Conservation (phyloP, 2,329 filamentous ascomycete genomes). For the Pyrenophora tritici-repentis region DNA sequence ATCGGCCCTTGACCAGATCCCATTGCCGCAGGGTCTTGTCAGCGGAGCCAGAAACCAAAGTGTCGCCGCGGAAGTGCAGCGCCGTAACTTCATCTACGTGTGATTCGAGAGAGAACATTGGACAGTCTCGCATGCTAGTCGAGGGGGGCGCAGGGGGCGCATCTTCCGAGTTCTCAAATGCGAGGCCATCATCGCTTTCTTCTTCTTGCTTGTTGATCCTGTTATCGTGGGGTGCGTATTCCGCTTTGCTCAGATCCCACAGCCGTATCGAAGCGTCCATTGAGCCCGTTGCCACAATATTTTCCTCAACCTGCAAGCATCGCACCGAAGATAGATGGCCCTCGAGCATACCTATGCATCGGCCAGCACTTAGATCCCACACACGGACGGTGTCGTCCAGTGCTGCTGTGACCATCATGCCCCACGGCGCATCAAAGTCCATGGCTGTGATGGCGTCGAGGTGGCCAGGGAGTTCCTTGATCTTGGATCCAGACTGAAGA, state of each 20-base stretch:
- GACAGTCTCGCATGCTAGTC: conserved; percentile 86
- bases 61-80: conserved; percentile 85
- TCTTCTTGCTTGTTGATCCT: conserved; percentile 54
- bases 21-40: conserved; percentile 98
- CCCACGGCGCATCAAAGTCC: conserved; percentile 97
- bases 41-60: conserved; percentile 90
- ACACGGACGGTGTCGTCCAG: conserved; percentile 93
- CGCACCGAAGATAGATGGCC: conserved; percentile 94
- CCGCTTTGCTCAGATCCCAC: conserved; percentile 91
- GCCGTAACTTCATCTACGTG: conserved; percentile 96
- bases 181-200: conserved; percentile 61
- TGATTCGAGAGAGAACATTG: conserved; percentile 83
- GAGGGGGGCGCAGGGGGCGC: conserved; percentile 69
- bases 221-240: conserved; percentile 73
- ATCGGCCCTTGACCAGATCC: conserved; percentile 96
- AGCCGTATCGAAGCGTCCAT: conserved; percentile 92
- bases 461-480: conserved; percentile 87
- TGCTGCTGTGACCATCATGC: conserved; percentile 88
- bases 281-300: conserved; percentile 90
- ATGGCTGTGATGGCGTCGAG: conserved; percentile 85
- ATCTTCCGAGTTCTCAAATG: conserved; percentile 73
- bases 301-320: conserved; percentile 91
- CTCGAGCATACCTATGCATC: conserved; percentile 89
- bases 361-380: conserved; percentile 93
- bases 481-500: conserved; percentile 84